Conservation (phyloP, 1,284 basidiomycete species). For the Cutaneotrichosporon mucoides region DNA sequence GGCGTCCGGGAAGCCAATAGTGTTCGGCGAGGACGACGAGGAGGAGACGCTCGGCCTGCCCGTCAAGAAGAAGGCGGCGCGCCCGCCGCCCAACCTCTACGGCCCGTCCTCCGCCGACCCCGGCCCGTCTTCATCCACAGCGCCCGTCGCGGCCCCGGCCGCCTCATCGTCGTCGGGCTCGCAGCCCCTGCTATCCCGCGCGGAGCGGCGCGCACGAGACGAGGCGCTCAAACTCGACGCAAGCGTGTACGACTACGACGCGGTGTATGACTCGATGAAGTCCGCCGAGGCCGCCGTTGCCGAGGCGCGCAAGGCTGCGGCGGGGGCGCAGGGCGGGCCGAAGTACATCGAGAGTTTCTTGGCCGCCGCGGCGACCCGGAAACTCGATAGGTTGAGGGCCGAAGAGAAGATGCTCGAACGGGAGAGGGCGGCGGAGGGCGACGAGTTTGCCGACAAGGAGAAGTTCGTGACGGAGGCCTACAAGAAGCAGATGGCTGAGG, state of each 20-base stretch:
- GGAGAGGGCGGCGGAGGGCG: slow-evolving; percentile 88
- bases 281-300: slow-evolving; percentile 68
- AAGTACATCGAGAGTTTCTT: slow-evolving; percentile 88
- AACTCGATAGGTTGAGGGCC: slow-evolving; percentile 84
- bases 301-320: slow-evolving; percentile 67
- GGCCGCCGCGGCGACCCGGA: slow-evolving; percentile 76
- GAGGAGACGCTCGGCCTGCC: not conserved
- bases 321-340: slow-evolving; percentile 66
- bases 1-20: slow-evolving; percentile 5
- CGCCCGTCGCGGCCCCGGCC: too few species aligned
- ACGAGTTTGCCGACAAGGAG: slow-evolving; percentile 91
- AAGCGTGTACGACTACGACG: slow-evolving; percentile 92
- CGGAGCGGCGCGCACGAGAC: slow-evolving; percentile 51
- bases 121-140: too few species aligned
- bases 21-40: slow-evolving; percentile 29
- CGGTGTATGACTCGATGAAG: slow-evolving; percentile 95
- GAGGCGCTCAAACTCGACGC: slow-evolving; percentile 74
- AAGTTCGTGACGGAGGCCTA: slow-evolving; percentile 96
- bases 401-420: slow-evolving; percentile 97
- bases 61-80: slow-evolving; percentile 3
- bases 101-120: too few species aligned
- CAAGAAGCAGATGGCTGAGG: slow-evolving; percentile 91
- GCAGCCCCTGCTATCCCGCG: slow-evolving; percentile 21
- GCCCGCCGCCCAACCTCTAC: slow-evolving; percentile 5
- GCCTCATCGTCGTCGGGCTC: too few species aligned